Percentiles rank a stretch among this genome's conserved stretches.
These are phyloP conservation scores for Suaeda aralocaspica DNA, from an alignment of 148 eudicot genomes.

Conservation along the genomic window DNA sequence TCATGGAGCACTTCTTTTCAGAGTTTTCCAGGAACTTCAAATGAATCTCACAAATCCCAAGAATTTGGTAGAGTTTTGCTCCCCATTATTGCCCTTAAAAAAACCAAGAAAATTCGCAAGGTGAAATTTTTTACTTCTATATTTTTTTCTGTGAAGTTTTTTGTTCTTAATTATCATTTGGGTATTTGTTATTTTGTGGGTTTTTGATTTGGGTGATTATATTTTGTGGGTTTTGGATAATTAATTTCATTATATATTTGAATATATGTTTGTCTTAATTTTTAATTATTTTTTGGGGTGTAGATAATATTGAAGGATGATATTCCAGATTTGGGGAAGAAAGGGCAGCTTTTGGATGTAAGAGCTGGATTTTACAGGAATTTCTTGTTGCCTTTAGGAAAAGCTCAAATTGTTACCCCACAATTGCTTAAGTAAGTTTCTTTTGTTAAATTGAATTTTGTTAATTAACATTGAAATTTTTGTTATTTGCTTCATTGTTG, in stretches of 20 bases:
- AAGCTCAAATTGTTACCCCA: conserved; percentile 73
- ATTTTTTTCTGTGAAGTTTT: not conserved
- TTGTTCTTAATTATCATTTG: not conserved
- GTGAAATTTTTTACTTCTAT: conserved; percentile 20
- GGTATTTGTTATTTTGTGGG: not conserved
- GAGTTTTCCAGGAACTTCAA: conserved; percentile 21
- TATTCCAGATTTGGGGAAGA: conserved; percentile 64
- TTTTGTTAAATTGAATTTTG: not conserved
- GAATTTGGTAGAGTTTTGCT: conserved; percentile 25
- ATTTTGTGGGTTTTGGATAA: too few relatives aligned
- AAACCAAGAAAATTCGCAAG: conserved; percentile 68
- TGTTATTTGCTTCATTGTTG: not conserved
- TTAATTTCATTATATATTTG: not conserved
- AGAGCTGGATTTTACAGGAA: conserved; percentile 82
- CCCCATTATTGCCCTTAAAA: conserved; percentile 53
- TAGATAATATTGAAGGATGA: conserved; percentile 89
- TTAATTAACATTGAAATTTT: not conserved
- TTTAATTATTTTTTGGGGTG: conserved; percentile 3
- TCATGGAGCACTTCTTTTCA: conserved; percentile 57
- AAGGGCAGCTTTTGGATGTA: conserved; percentile 78
- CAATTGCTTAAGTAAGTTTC: conserved; percentile 50
- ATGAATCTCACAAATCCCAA: conserved; percentile 24
- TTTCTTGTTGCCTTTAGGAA: conserved; percentile 69
- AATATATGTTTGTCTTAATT: conserved; percentile 6
- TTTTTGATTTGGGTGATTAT: not conserved